phyloP scores from a whole-genome alignment of 768 basidiomycete species.

The Auricularia auricula-judae region DNA sequence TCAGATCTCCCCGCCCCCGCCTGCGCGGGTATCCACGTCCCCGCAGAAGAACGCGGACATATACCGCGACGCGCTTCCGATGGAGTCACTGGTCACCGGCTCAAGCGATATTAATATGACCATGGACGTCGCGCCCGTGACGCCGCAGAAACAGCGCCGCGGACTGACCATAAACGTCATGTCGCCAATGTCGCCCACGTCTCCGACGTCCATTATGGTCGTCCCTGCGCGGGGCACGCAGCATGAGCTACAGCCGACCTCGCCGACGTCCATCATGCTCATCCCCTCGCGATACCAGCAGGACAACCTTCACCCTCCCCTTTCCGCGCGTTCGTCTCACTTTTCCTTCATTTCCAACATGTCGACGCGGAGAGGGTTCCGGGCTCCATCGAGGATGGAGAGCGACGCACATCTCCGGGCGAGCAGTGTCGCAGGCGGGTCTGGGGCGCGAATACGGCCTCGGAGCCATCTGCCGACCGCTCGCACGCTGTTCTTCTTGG shows the following conservation, averaged over 20 bases:
- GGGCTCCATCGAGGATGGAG: background rate
- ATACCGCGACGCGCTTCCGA: background rate
- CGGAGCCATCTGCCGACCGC: background rate
- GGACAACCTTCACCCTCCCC: background rate
- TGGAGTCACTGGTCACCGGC: background rate
- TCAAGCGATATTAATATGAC: too few relatives aligned
- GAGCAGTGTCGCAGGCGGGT: background rate
- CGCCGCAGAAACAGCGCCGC: background rate
- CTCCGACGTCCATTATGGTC: background rate
- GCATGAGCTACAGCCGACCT: background rate
- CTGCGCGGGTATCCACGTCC: background rate
- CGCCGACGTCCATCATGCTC: background rate
- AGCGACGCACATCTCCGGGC: background rate
- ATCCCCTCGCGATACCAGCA: background rate
- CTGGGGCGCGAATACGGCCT: background rate
- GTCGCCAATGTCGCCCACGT: background rate
- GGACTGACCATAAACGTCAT: background rate
- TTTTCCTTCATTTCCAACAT: background rate
- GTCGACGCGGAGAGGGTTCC: background rate
- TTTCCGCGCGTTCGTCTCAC: background rate
- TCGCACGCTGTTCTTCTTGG: constrained; percentile 50
- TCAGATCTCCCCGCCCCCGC: background rate
- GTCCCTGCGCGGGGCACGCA: background rate
- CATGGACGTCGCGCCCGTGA: background rate
- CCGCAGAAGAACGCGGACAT: background rate